Conservation (phyloP, 441 rosid genomes). For the Capsella rubella region DNA sequence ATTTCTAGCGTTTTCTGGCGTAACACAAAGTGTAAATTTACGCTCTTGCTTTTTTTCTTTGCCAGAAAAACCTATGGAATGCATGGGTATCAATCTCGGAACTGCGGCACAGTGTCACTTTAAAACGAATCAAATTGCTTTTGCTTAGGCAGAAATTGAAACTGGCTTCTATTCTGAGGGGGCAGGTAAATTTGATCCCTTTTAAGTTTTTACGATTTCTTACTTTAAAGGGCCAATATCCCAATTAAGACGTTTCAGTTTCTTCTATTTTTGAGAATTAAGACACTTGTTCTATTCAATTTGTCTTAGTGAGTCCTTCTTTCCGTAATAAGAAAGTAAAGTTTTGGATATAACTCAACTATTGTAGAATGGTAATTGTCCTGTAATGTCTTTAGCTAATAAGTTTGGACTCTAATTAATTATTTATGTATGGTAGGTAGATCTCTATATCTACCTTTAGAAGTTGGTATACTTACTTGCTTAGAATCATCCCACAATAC, state of each 20-base stretch:
- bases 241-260: slow-evolving; percentile 10
- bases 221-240: slow-evolving; percentile 19
- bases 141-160: slow-evolving; percentile 68
- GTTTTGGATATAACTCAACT: slow-evolving; percentile 23
- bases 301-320: slow-evolving; percentile 27
- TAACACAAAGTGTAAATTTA: slow-evolving; percentile 19
- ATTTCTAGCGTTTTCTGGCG: slow-evolving; percentile 7
- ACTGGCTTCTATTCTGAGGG: slow-evolving; percentile 70
- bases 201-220: slow-evolving; percentile 9
- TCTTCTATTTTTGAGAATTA: slow-evolving; percentile 14
- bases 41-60: slow-evolving; percentile 20
- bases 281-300: slow-evolving; percentile 25
- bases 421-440: slow-evolving; percentile 35
- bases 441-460: slow-evolving; percentile 6
- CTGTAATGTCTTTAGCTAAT: background rate
- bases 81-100: slow-evolving; percentile 76
- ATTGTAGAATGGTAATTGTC: slow-evolving; percentile 16
- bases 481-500: slow-evolving; percentile 33
- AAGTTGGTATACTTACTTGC: slow-evolving; percentile 33
- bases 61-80: slow-evolving; percentile 72
- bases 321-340: slow-evolving; percentile 15
- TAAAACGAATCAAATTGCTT: slow-evolving; percentile 69
- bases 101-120: slow-evolving; percentile 63
- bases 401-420: slow-evolving; percentile 13
- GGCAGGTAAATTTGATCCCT: slow-evolving; percentile 55